Evolutionary conservation across 1,139 yeast genomes (phyloP), one percentile per base, ranked within the genome.

Genomic region (Debaryomyces udenii): DNA sequence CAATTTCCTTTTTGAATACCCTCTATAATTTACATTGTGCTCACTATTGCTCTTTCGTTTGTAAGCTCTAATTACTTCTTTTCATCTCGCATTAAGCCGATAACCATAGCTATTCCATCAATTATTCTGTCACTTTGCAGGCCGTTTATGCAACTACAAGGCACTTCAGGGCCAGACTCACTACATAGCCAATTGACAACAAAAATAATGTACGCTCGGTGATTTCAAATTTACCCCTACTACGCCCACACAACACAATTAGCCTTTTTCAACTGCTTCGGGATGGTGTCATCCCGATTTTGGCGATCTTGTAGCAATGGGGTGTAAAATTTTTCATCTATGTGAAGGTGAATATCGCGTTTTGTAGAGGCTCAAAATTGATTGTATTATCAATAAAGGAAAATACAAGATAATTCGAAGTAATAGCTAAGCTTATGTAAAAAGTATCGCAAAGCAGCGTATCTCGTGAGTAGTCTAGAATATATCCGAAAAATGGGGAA

Each of bases 331-430:
- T 27, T 34, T 27, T 32, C 14, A 10, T 20, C 20, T 9, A 20
- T 14, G n/a, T n/a, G 10, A 15, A n/a, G n/a, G 20, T 6, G 9
- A 26, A 26, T 23, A 26, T 5, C 37, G 37, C 37, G 37, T 26
- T 26, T 16, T 15, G 27, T 9, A 9, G 26, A 22, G 37, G 37
- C 37, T 34, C 37, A 34, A 34, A 34, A 34, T 34, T 26, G 10
- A 9, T 17, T 4, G 15, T 26, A n/a, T n/a, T 20, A 5, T n/a
- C 13, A 16, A 11, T 2, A 14, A 17, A 3, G 27, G 6, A 7
- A 23, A 13, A n/a, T 15, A 10, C 22, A 20, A 20, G 7, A 7
- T 6, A 6, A 5, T 20, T 20, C 7, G 7, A 5, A 7, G 22
- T 20, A 20, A 20, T 20, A 20, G 22, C 22, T 20, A 20, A 20